Evolutionary conservation across 1,284 basidiomycete genomes (phyloP).

Genomic region (Moesziomyces parantarcticus): DNA sequence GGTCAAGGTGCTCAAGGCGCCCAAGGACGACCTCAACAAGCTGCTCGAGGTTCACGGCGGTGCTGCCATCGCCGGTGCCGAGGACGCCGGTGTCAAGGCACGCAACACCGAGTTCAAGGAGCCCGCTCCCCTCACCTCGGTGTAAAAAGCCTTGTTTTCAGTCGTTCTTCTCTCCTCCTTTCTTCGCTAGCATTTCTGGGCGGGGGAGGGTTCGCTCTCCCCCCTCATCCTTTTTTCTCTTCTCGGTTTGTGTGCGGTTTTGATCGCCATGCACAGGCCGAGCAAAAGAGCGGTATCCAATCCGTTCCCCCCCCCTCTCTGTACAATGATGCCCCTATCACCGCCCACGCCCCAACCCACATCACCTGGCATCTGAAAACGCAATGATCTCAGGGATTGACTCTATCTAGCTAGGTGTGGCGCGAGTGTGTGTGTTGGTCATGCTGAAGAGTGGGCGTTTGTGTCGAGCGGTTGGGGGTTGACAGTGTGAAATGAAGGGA

Average conservation of each 20-base stretch:
- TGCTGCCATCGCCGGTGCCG: conserved; percentile 63
- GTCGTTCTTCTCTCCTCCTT: conserved; percentile 2
- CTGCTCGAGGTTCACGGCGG: conserved; percentile 95
- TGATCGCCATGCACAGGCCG: conserved; percentile 1
- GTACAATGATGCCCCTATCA: conserved; percentile 40
- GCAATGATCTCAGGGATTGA: conserved; percentile 47
- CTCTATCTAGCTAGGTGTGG: not conserved
- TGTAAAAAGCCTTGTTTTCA: conserved; percentile 57
- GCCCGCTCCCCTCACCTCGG: conserved; percentile 84
- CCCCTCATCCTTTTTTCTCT: conserved; percentile 12
- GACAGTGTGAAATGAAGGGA: no score
- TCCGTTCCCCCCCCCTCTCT: conserved; percentile 27
- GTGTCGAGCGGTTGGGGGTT: no score
- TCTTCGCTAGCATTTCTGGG: conserved; percentile 12
- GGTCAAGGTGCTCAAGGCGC: conserved; percentile 89
- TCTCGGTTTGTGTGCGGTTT: not conserved
- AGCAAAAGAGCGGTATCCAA: conserved; percentile 25
- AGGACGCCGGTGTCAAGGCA: conserved; percentile 89
- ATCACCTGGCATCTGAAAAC: conserved; percentile 35
- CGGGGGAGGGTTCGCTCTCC: not conserved
- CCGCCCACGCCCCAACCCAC: not conserved
- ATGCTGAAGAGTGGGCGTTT: no score
- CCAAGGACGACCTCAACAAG: conserved; percentile 95
- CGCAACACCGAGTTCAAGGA: conserved; percentile 88
- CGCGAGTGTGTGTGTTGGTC: no score